Conservation (phyloP, 805 yeast genomes). For the Sugiyamaella marilandica region DNA sequence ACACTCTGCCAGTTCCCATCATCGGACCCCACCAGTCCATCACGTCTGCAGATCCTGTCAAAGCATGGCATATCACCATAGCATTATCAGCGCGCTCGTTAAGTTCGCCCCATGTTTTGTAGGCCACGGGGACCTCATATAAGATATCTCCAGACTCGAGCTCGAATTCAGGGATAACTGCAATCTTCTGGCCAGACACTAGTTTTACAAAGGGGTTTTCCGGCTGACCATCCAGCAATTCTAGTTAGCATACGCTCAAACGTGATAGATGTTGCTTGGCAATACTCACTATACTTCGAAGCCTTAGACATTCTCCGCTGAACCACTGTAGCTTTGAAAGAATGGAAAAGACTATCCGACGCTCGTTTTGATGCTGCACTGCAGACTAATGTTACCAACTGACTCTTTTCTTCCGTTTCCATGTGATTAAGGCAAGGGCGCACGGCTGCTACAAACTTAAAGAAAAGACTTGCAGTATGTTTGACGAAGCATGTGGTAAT, state of each 20-base stretch:
- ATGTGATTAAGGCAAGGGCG: neutral
- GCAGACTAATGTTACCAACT: neutral
- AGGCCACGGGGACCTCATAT: slow-evolving; percentile 80
- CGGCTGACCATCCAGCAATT: slow-evolving; percentile 12
- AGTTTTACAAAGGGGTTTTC: slow-evolving; percentile 64
- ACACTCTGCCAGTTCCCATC: slow-evolving; percentile 77
- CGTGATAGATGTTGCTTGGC: too few relatives aligned
- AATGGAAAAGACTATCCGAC: slow-evolving; percentile 1
- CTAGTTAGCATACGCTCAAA: neutral
- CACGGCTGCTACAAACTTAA: neutral
- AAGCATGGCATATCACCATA: slow-evolving; percentile 89
- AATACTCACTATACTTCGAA: neutral
- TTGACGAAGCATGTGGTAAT: too few relatives aligned
- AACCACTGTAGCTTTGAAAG: too few relatives aligned
- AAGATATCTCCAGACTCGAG: slow-evolving; percentile 81
- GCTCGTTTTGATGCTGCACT: too few relatives aligned
- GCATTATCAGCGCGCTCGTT: slow-evolving; percentile 68
- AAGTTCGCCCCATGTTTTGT: slow-evolving; percentile 90
- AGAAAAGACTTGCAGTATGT: too few relatives aligned
- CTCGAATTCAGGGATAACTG: slow-evolving; percentile 65
- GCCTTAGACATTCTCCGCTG: neutral
- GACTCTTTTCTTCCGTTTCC: neutral
- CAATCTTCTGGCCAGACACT: slow-evolving; percentile 73
- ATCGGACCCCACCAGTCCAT: slow-evolving; percentile 99
- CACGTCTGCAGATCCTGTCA: slow-evolving; percentile 93